These are phyloP conservation scores for Closterium sp. DNA, from an alignment of 139 green algal genomes.

Conservation along the genomic window DNA sequence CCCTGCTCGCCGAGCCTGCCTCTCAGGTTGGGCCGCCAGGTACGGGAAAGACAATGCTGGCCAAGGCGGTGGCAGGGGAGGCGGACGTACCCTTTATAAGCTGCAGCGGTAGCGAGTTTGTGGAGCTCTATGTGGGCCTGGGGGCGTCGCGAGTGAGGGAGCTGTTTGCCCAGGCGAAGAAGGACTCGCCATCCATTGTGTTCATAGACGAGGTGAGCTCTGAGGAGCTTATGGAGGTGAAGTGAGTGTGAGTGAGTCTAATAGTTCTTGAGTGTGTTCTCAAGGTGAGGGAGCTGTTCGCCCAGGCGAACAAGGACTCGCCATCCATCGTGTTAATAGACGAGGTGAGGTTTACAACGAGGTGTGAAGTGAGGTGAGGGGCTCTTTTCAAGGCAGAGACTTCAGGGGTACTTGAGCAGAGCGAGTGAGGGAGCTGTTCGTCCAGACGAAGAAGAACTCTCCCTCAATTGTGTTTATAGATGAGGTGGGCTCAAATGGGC, in stretches of 20 bases:
- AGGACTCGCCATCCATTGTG: constrained; percentile 89
- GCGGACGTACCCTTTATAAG: constrained; percentile 89
- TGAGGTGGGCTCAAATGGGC: constrained; percentile 71
- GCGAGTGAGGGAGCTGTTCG: constrained; percentile 80
- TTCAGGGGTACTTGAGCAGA: too few species aligned
- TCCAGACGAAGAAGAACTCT: constrained; percentile 77
- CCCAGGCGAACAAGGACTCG: too few species aligned
- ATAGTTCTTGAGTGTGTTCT: too few species aligned
- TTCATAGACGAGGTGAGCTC: constrained; percentile 92
- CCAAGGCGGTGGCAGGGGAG: constrained; percentile 92
- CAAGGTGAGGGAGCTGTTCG: too few species aligned
- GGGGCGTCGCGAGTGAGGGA: constrained; percentile 77
- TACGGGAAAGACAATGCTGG: constrained; percentile 91
- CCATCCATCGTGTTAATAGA: too few species aligned
- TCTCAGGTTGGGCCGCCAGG: constrained; percentile 37
- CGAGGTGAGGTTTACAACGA: too few species aligned
- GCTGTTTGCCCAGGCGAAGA: constrained; percentile 82
- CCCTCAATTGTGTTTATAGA: constrained; percentile 99
- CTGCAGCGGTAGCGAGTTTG: constrained; percentile 53
- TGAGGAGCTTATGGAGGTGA: too few species aligned
- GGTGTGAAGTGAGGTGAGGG: too few species aligned
- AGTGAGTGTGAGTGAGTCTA: too few species aligned
- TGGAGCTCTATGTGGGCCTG: constrained; percentile 91
- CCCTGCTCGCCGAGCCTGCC: neutral
- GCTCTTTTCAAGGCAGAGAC: too few species aligned